These are phyloP conservation scores for Talaromyces thailandensis DNA, from an alignment of 495 filamentous ascomycete species.

Conservation along the genomic window DNA sequence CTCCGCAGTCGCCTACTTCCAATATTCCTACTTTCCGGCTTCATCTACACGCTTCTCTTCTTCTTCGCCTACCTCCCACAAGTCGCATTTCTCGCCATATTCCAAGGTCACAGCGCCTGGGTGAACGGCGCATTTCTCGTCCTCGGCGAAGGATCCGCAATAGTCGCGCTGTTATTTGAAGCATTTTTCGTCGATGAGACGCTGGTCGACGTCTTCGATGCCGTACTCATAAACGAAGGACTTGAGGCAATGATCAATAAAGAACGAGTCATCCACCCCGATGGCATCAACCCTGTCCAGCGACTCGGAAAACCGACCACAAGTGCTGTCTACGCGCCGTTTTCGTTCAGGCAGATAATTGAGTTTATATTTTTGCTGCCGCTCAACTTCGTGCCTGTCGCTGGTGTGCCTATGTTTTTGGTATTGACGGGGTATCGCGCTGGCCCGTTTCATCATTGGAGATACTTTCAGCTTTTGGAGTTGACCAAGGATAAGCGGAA, in stretches of 20 bases:
- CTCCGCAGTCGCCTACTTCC: constrained; percentile 51
- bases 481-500: constrained; percentile 51
- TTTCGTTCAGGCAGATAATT: constrained; percentile 65
- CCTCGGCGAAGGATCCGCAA: constrained; percentile 55
- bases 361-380: constrained; percentile 66
- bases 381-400: constrained; percentile 56
- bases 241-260: constrained; percentile 46
- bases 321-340: constrained; percentile 53
- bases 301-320: constrained; percentile 50
- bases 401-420: constrained; percentile 54
- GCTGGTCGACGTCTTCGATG: constrained; percentile 59
- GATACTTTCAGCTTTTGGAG: constrained; percentile 52
- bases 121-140: constrained; percentile 55
- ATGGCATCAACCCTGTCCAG: constrained; percentile 41
- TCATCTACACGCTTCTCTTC: constrained; percentile 54
- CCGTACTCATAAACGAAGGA: constrained; percentile 51
- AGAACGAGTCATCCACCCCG: constrained; percentile 44
- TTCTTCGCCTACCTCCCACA: constrained; percentile 52
- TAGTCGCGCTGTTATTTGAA: constrained; percentile 55
- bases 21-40: constrained; percentile 46
- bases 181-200: constrained; percentile 62
- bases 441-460: constrained; percentile 59
- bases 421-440: constrained; percentile 54
- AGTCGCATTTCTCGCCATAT: constrained; percentile 56
- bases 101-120: constrained; percentile 52